phyloP scores from a whole-genome alignment of 345 rosid species.

The Trapa incisa region DNA sequence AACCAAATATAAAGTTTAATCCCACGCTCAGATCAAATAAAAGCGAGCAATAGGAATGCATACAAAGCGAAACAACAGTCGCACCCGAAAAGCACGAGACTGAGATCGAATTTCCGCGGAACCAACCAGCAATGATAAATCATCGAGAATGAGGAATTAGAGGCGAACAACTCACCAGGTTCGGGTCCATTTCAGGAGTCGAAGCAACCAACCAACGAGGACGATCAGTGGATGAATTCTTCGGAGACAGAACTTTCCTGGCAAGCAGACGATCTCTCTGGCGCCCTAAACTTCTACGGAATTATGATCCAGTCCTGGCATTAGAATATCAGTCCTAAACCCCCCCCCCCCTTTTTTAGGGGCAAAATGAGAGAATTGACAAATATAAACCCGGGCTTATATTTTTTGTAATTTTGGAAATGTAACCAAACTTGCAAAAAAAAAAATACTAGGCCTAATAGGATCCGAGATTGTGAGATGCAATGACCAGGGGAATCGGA shows the following conservation, averaged over 20 bases:
- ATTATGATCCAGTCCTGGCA: background rate
- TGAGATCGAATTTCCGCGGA: background rate
- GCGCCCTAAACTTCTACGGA: background rate
- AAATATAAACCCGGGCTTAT: too few relatives aligned
- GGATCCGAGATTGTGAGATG: too few relatives aligned
- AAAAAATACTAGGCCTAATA: too few relatives aligned
- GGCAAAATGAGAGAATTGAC: too few relatives aligned
- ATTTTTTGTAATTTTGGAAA: too few relatives aligned
- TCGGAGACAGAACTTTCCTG: background rate
- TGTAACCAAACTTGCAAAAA: too few relatives aligned
- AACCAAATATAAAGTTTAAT: background rate
- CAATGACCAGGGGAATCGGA: too few relatives aligned
- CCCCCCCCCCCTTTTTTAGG: too few relatives aligned
- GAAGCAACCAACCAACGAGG: background rate
- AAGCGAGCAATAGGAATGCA: background rate
- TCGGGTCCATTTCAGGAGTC: constrained; percentile 24
- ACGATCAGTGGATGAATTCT: background rate
- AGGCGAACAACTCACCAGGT: constrained; percentile 22
- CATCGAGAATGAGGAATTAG: background rate
- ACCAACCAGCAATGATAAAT: background rate
- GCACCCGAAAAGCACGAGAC: background rate
- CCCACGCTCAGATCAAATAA: background rate
- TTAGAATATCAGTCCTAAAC: background rate
- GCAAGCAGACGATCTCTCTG: background rate
- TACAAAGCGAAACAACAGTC: background rate